Evolutionary conservation across 1,284 basidiomycete species (phyloP).

Genomic region (Polyporus tsugae): DNA sequence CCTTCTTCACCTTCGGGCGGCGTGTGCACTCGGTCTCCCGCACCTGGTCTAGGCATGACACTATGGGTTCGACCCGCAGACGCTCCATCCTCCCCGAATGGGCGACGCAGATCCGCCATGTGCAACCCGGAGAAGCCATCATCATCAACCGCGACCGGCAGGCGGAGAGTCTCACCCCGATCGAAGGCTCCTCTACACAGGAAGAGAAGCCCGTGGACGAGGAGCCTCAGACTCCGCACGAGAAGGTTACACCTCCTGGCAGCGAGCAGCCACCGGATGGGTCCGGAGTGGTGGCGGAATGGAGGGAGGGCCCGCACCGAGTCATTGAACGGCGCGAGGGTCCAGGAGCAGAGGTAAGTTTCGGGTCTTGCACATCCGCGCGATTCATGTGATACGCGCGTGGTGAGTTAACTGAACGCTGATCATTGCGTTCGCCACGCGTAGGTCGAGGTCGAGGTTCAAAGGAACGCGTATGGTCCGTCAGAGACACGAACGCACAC

Average conservation of each 20-base stretch:
- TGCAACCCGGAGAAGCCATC: slow-evolving; percentile 75
- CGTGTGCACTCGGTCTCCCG: slow-evolving; percentile 89
- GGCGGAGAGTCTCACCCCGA: slow-evolving; percentile 17
- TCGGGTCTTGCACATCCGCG: slow-evolving; percentile 16
- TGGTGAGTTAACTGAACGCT: slow-evolving; percentile 13
- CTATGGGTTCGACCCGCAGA: slow-evolving; percentile 44
- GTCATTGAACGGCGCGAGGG: slow-evolving; percentile 68
- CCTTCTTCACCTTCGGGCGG: slow-evolving; percentile 89
- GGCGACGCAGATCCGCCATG: slow-evolving; percentile 79
- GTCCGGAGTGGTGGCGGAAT: slow-evolving; percentile 56
- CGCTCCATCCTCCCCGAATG: slow-evolving; percentile 59
- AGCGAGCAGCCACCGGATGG: slow-evolving; percentile 55
- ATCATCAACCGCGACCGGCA: slow-evolving; percentile 81
- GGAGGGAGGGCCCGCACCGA: slow-evolving; percentile 74
- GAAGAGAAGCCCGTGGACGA: slow-evolving; percentile 24
- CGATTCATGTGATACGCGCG: slow-evolving; percentile 3
- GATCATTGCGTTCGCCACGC: slow-evolving; percentile 2
- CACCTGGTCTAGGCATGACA: slow-evolving; percentile 82
- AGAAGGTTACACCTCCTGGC: slow-evolving; percentile 44
- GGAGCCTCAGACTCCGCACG: slow-evolving; percentile 36
- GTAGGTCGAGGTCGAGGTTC: slow-evolving; percentile 71
- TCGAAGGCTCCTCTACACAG: slow-evolving; percentile 4
- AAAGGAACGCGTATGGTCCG: slow-evolving; percentile 52
- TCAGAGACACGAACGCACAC: slow-evolving; percentile 37
- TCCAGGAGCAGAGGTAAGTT: slow-evolving; percentile 71